Conservation (phyloP, 257 asterid genomes). For the Solanum infundibuliforme region DNA sequence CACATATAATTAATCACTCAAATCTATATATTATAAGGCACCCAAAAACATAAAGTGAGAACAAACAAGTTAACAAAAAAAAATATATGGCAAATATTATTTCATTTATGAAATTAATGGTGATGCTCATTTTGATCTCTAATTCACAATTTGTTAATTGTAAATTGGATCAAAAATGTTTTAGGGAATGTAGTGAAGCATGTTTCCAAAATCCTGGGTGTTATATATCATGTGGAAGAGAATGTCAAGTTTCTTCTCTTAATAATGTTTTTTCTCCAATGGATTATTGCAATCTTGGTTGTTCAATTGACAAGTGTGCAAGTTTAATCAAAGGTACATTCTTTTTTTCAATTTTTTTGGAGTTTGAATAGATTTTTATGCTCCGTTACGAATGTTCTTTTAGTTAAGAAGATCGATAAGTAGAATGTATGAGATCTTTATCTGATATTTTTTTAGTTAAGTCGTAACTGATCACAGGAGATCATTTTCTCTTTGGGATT, state of each 20-base stretch:
- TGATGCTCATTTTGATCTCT: background rate
- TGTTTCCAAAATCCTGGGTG: background rate
- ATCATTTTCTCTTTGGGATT: background rate
- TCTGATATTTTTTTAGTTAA: background rate
- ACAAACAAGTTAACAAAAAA: background rate
- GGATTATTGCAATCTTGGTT: background rate
- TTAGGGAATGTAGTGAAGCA: background rate
- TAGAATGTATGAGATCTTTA: too few species aligned
- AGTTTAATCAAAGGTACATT: background rate
- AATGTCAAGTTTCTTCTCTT: background rate
- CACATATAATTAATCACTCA: background rate
- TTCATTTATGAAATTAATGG: background rate
- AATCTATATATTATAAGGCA: background rate
- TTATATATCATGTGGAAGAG: background rate
- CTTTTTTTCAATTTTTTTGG: background rate
- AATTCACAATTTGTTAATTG: background rate
- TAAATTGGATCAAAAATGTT: background rate
- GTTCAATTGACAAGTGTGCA: background rate
- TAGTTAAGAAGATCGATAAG: too few species aligned
- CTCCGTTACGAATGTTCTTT: too few species aligned
- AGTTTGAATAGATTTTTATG: background rate
- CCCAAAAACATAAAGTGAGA: background rate
- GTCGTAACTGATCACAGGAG: background rate
- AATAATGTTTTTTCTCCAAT: background rate
- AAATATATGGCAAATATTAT: background rate